A percentile compares a stretch with the other conserved stretches of the same genome.
These are phyloP conservation scores for Hypocreales sp. DNA, from an alignment of 2,329 filamentous ascomycete genomes.

Conservation along the genomic window DNA sequence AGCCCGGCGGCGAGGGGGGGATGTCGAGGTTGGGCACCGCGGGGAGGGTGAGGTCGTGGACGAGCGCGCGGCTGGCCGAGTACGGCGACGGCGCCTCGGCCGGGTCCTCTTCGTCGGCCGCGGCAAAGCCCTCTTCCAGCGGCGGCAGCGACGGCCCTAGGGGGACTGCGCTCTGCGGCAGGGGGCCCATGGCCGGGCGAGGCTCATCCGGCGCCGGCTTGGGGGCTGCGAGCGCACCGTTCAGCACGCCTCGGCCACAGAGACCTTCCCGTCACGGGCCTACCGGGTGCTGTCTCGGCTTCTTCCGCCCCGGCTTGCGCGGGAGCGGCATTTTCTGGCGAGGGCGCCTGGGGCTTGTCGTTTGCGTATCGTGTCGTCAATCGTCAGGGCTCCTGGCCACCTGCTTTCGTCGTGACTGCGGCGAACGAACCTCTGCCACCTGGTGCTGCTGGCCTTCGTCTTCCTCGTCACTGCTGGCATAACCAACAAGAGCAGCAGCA, in stretches of 20 bases:
- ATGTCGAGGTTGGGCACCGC: constrained; percentile 58
- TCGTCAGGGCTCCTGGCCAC: no score
- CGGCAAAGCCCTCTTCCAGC: constrained; percentile 9
- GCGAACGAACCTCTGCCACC: neutral
- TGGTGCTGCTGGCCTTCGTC: constrained; percentile 9
- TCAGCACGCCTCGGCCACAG: no score
- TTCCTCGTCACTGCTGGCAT: constrained; percentile 35
- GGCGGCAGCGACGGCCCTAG: constrained; percentile 24
- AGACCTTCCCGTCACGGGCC: no score
- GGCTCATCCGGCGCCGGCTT: no score
- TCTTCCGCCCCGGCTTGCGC: no score
- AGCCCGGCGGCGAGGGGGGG: constrained; percentile 54
- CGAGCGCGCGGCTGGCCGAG: constrained; percentile 43
- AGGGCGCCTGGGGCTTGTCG: no score
- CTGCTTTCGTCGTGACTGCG: no score
- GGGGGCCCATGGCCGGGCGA: constrained; percentile 11
- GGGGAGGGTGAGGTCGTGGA: constrained; percentile 62
- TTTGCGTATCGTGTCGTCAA: no score
- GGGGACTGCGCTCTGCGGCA: constrained; percentile 14
- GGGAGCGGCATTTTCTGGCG: no score
- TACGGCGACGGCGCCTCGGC: constrained; percentile 44
- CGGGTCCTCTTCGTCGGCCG: constrained; percentile 7
- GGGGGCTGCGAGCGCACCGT: no score
- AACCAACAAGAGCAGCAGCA: constrained; percentile 31
- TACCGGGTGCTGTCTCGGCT: no score